These are phyloP conservation scores for Pseudogymnoascus sp. DNA, from an alignment of 2,329 filamentous ascomycete species.

Conservation along the genomic window DNA sequence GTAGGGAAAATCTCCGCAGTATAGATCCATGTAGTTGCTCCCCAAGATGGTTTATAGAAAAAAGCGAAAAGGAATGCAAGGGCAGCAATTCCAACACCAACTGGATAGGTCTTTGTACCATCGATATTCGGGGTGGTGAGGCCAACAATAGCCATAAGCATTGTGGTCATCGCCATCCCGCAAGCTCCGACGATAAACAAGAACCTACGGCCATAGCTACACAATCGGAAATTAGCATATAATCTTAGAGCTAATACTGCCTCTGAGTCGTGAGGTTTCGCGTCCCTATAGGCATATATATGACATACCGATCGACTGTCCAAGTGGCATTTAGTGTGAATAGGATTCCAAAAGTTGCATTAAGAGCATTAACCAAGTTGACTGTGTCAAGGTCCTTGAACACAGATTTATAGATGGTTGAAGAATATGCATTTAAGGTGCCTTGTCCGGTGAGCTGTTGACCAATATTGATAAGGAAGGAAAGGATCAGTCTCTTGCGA, in stretches of 20 bases:
- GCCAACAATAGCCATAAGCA: constrained; percentile 51
- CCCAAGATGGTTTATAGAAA: constrained; percentile 62
- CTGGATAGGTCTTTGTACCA: constrained; percentile 47
- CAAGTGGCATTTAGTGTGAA: constrained; percentile 65
- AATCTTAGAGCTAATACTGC: not conserved
- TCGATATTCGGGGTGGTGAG: constrained; percentile 46
- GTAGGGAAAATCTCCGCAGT: constrained; percentile 60
- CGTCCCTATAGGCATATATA: not conserved
- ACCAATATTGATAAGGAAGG: constrained; percentile 58
- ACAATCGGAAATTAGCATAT: not conserved
- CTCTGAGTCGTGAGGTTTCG: not conserved
- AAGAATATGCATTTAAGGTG: constrained; percentile 62
- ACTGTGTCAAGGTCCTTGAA: constrained; percentile 52
- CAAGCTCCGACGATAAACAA: constrained; percentile 58
- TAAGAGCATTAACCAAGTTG: constrained; percentile 64
- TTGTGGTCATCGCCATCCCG: constrained; percentile 62
- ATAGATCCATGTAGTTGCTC: constrained; percentile 62
- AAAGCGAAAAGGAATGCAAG: constrained; percentile 57
- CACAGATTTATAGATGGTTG: constrained; percentile 62
- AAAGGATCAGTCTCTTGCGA: constrained; percentile 56
- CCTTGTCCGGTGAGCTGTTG: constrained; percentile 66
- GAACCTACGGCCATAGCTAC: constrained; percentile 51
- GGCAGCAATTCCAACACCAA: constrained; percentile 59
- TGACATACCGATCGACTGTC: constrained; percentile 58
- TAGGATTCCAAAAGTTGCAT: constrained; percentile 61